These are phyloP conservation scores for Boletus subparvulus DNA, from an alignment of 768 basidiomycete species.

Conservation along the genomic window DNA sequence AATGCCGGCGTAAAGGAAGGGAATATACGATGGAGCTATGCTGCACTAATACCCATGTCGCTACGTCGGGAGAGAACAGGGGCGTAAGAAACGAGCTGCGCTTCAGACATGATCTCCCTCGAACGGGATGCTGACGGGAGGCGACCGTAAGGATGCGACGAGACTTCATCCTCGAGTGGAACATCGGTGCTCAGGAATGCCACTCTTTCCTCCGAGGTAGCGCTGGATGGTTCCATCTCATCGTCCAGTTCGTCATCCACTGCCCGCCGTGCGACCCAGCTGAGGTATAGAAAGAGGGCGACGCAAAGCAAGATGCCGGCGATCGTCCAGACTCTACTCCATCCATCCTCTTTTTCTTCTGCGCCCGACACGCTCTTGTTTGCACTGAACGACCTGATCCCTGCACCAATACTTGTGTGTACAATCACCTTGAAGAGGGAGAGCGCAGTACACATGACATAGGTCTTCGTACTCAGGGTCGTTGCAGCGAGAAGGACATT, in stretches of 20 bases:
- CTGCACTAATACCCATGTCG: slow-evolving; percentile 11
- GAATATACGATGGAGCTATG: slow-evolving; percentile 4
- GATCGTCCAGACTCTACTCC: slow-evolving; percentile 61
- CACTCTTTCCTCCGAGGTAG: slow-evolving; percentile 48
- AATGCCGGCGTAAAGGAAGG: not conserved
- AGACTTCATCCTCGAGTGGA: slow-evolving; percentile 23
- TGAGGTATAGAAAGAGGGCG: slow-evolving; percentile 75
- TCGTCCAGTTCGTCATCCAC: slow-evolving; percentile 56
- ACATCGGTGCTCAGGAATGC: slow-evolving; percentile 48
- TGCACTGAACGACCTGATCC: slow-evolving; percentile 71
- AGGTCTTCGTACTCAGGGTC: slow-evolving; percentile 74
- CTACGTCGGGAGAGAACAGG: slow-evolving; percentile 17
- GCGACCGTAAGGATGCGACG: slow-evolving; percentile 18
- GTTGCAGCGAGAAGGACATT: slow-evolving; percentile 90
- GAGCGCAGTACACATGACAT: slow-evolving; percentile 76
- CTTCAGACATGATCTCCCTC: slow-evolving; percentile 46
- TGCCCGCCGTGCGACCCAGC: slow-evolving; percentile 72
- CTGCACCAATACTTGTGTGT: slow-evolving; percentile 85
- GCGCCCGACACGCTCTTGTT: slow-evolving; percentile 50
- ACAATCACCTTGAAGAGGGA: slow-evolving; percentile 88
- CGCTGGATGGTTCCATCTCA: slow-evolving; percentile 31
- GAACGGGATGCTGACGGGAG: slow-evolving; percentile 21
- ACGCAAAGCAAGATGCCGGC: slow-evolving; percentile 70
- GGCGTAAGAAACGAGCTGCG: slow-evolving; percentile 34
- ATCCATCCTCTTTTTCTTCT: slow-evolving; percentile 42